Evolutionary conservation across 1,284 basidiomycete genomes (phyloP).

Genomic region (Puccinia polysora): DNA sequence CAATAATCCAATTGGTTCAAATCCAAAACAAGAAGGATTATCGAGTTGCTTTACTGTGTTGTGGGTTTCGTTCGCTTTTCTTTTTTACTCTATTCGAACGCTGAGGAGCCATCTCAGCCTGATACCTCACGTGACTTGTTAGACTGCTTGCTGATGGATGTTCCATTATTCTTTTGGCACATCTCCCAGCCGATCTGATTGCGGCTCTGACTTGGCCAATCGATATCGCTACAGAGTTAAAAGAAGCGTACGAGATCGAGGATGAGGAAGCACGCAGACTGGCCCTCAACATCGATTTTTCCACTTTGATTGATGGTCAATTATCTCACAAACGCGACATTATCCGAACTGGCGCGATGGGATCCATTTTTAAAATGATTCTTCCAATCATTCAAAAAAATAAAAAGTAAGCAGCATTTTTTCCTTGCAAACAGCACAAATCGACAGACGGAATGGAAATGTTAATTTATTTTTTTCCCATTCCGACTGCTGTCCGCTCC

Average conservation of each 20-base stretch:
- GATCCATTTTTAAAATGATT: slow-evolving; percentile 53
- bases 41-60: slow-evolving; percentile 75
- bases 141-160: background rate
- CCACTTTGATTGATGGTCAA: slow-evolving; percentile 71
- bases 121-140: background rate
- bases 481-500: background rate
- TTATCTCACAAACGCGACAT: slow-evolving; percentile 71
- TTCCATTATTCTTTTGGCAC: background rate
- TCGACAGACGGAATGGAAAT: background rate
- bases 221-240: slow-evolving; percentile 81
- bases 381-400: slow-evolving; percentile 53
- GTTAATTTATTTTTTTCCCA: background rate
- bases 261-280: slow-evolving; percentile 58
- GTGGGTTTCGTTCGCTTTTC: slow-evolving; percentile 53
- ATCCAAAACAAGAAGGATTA: slow-evolving; percentile 67
- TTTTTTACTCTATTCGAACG: background rate
- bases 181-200: slow-evolving; percentile 65
- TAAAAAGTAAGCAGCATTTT: slow-evolving; percentile 53
- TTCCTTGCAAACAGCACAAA: background rate
- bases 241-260: slow-evolving; percentile 65
- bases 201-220: slow-evolving; percentile 97
- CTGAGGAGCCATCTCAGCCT: background rate
- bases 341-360: slow-evolving; percentile 48
- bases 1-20: slow-evolving; percentile 63
- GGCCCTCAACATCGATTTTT: slow-evolving; percentile 76